These are phyloP conservation scores for Achaetomiella virescens DNA, from an alignment of 495 filamentous ascomycete genomes.

Conservation along the genomic window DNA sequence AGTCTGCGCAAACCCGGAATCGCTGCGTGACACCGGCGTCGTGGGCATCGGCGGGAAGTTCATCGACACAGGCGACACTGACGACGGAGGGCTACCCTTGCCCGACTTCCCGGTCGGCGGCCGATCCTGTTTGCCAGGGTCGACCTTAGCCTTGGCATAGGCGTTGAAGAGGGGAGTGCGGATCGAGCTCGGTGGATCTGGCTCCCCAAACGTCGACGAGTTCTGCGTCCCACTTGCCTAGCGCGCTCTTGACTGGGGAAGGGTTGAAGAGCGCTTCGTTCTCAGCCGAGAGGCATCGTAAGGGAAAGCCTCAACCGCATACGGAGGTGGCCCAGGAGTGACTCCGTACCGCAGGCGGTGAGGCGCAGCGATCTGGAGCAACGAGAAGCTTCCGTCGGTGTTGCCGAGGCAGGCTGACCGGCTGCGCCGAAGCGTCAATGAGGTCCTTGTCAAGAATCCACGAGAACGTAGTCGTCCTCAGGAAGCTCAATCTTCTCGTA, in stretches of 20 bases:
- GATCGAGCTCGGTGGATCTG: conserved; percentile 45
- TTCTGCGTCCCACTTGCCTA: conserved; percentile 79
- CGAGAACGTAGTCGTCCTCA: conserved; percentile 93
- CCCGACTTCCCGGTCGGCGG: conserved; percentile 75
- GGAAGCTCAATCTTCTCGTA: conserved; percentile 90
- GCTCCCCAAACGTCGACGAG: conserved; percentile 75
- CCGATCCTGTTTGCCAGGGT: conserved; percentile 58
- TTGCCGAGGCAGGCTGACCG: conserved; percentile 74
- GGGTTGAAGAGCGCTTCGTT: conserved; percentile 70
- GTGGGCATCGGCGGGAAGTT: conserved; percentile 69
- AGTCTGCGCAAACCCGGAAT: conserved; percentile 82
- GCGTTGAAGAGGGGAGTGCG: conserved; percentile 71
- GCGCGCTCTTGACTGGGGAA: conserved; percentile 58
- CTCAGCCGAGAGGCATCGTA: conserved; percentile 81
- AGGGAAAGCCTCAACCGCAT: conserved; percentile 87
- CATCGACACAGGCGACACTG: conserved; percentile 74
- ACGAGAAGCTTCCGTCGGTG: conserved; percentile 82
- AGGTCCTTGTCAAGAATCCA: conserved; percentile 86
- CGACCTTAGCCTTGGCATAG: conserved; percentile 71
- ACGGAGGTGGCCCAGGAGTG: conserved; percentile 79
- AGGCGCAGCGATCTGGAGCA: conserved; percentile 85
- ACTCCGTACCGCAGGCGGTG: conserved; percentile 86
- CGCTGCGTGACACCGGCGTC: conserved; percentile 74
- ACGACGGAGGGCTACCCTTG: conserved; percentile 75
- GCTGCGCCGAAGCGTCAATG: conserved; percentile 72